A percentile compares a stretch with the other conserved stretches of the same genome.
Conservation (phyloP, 768 basidiomycete species). For the Collybiopsis luxurians region DNA sequence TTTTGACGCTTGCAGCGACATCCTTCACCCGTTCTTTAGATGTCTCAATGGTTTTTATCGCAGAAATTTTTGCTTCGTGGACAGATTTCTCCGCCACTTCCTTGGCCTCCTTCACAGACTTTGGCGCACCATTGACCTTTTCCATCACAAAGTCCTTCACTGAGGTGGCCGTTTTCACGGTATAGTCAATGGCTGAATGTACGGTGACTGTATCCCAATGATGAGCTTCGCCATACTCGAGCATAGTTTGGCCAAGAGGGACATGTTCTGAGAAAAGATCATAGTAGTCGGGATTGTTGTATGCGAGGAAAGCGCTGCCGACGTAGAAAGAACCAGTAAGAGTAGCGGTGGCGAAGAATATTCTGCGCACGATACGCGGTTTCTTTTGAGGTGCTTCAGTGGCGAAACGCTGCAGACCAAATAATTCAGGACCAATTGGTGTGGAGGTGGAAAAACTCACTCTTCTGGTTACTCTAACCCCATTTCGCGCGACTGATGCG, state of each 20-base stretch:
- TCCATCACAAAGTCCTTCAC: constrained; percentile 52
- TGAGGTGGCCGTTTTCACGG: constrained; percentile 45
- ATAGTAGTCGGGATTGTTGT: constrained; percentile 76
- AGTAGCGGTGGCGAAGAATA: constrained; percentile 67
- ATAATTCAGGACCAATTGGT: constrained; percentile 9
- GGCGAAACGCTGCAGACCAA: constrained; percentile 50
- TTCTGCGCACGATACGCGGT: constrained; percentile 49
- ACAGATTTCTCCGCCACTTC: constrained; percentile 32
- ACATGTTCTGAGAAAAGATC: constrained; percentile 82
- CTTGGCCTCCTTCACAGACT: constrained; percentile 23
- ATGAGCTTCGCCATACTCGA: constrained; percentile 78
- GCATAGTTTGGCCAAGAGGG: constrained; percentile 72
- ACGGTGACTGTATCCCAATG: constrained; percentile 78
- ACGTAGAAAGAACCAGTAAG: constrained; percentile 78
- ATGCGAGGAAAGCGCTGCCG: constrained; percentile 75
- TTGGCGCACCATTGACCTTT: constrained; percentile 42
- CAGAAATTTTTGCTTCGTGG: constrained; percentile 37
- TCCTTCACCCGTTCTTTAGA: constrained; percentile 44
- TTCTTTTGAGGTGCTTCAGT: constrained; percentile 63
- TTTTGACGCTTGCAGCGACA: constrained; percentile 45
- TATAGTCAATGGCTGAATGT: constrained; percentile 51
- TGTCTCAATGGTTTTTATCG: constrained; percentile 37
- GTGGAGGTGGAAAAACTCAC: constrained; percentile 36
- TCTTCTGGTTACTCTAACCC: constrained; percentile 54
- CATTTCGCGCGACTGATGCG: constrained; percentile 41